These are phyloP conservation scores for Ilex aquifolium DNA, from an alignment of 257 asterid genomes.

Conservation along the genomic window DNA sequence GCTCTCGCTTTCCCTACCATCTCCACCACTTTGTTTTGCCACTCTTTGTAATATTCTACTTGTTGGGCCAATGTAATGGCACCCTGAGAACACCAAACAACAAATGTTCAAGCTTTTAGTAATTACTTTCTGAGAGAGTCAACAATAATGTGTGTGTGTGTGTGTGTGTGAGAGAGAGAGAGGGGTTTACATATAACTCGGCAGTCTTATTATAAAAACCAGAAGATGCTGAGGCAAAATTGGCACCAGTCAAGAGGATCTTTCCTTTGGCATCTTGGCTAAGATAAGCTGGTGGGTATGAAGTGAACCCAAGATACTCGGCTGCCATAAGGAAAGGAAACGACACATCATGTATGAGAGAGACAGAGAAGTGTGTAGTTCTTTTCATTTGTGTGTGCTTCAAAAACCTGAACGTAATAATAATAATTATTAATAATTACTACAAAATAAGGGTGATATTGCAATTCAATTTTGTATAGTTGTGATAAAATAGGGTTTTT, in stretches of 20 bases:
- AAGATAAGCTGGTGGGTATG: constrained; percentile 78
- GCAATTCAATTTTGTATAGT: no score
- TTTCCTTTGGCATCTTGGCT: constrained; percentile 54
- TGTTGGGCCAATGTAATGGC: constrained; percentile 58
- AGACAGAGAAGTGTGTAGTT: not conserved
- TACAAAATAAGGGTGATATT: no score
- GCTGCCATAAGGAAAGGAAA: constrained; percentile 31
- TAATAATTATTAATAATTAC: no score
- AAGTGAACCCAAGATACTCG: constrained; percentile 67
- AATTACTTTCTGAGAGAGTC: no score
- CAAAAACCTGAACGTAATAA: no score
- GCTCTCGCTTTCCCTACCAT: constrained; percentile 53
- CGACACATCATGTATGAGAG: constrained; percentile 9
- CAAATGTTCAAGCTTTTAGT: not conserved
- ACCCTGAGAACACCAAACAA: constrained; percentile 39
- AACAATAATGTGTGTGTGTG: not conserved
- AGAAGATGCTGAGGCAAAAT: constrained; percentile 91
- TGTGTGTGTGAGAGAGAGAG: not conserved
- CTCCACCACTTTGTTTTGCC: constrained; percentile 61
- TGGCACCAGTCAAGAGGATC: constrained; percentile 52
- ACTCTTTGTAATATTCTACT: constrained; percentile 46
- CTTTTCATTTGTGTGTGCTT: no score
- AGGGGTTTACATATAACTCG: constrained; percentile 40
- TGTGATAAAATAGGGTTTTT: no score
- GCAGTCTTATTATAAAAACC: constrained; percentile 76